These are phyloP conservation scores for Mucor indicus DNA, from an alignment of 371 early-diverging fungal genomes.

Conservation along the genomic window DNA sequence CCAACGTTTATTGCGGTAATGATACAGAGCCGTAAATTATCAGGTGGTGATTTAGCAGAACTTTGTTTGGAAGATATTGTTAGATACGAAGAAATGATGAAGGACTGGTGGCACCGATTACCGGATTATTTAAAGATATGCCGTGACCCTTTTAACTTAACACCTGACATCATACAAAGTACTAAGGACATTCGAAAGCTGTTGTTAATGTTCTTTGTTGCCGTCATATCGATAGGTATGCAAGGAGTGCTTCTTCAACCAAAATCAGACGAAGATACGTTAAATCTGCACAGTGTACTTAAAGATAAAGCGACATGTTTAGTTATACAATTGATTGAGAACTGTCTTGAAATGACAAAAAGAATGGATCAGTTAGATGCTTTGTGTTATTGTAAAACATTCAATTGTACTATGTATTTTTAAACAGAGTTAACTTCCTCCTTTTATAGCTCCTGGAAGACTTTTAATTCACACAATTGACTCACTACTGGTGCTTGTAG, in stretches of 20 bases:
- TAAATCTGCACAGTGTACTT: conserved; percentile 1
- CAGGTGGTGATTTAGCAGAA: conserved; percentile 4
- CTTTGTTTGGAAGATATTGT: conserved; percentile 14
- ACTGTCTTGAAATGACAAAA: not conserved
- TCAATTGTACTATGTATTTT: too few relatives aligned
- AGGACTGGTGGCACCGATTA: conserved; percentile 16
- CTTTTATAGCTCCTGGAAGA: too few relatives aligned
- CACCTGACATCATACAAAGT: conserved; percentile 5
- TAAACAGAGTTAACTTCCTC: too few relatives aligned
- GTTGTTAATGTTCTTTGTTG: conserved; percentile 2
- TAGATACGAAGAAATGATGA: not conserved
- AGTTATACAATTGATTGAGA: conserved; percentile 6
- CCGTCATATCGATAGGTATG: not conserved
- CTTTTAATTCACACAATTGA: too few relatives aligned
- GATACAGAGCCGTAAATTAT: not conserved
- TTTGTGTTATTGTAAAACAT: too few relatives aligned
- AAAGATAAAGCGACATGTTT: conserved; percentile 6
- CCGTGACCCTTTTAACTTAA: conserved; percentile 5
- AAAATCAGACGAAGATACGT: not conserved
- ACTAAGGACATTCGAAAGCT: conserved; percentile 4
- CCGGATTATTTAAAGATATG: conserved; percentile 12
- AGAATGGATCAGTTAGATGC: too few relatives aligned
- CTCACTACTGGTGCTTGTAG: too few relatives aligned
- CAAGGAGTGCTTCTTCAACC: conserved; percentile 7
- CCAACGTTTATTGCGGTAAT: not conserved